Percentiles rank a stretch among this genome's conserved stretches.
These are phyloP conservation scores for Paramecium tetraurelia DNA, from an alignment of 73 alveolate genomes.

Conservation along the genomic window DNA sequence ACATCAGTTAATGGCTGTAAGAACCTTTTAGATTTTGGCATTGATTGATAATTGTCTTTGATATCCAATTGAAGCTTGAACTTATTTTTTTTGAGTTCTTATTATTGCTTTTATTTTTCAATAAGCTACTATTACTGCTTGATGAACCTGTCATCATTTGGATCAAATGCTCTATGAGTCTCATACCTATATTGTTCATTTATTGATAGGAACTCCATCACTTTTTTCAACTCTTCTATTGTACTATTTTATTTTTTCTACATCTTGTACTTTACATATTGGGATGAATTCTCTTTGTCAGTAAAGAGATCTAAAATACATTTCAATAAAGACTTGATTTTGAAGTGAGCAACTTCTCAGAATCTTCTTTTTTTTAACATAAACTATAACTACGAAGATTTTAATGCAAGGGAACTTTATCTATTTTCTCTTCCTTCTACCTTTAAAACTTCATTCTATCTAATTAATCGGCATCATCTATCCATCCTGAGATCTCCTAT, in stretches of 20 bases:
- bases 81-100: background rate
- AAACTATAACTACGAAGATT: background rate
- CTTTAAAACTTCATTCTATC: background rate
- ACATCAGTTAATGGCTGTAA: background rate
- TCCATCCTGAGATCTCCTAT: constrained; percentile 14
- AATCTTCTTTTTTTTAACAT: constrained; percentile 18
- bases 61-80: background rate
- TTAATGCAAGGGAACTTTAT: background rate
- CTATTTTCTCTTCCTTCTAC: background rate
- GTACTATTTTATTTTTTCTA: background rate
- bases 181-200: background rate
- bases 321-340: background rate
- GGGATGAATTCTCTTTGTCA: background rate
- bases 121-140: background rate
- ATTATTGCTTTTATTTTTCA: background rate
- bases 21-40: background rate
- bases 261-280: background rate
- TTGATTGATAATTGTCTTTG: background rate
- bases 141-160: background rate
- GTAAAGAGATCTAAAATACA: background rate
- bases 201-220: background rate
- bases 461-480: background rate
- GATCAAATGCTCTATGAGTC: constrained; percentile 24
- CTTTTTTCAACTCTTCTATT: background rate
- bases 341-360: background rate